Evolutionary conservation across 2,329 filamentous ascomycete species (phyloP), one percentile per base, ranked within the genome.

Genomic region (Neobulgaria alba): DNA sequence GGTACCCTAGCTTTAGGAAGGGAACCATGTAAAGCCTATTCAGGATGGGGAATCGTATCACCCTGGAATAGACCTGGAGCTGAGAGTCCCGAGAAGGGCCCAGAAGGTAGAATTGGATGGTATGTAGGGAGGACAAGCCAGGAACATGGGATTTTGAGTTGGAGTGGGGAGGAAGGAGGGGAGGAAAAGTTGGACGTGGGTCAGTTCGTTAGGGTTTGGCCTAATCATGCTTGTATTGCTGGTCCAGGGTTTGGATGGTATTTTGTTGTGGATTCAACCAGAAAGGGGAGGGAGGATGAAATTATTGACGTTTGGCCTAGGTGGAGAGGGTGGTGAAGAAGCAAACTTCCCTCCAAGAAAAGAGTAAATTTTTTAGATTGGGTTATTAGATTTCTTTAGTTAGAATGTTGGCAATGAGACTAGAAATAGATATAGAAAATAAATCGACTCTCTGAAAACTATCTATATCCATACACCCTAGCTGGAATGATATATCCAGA

Each of bases 141-240:
- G 63, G 85, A 92, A 63, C 85, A 90, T 62, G 83, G 82, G 0
- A 77, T 87, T 39, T 56, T 90, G 52, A 67, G 65, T 1, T 87
- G 81, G 75, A 62, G 65, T 10, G 62, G 64, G 1, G 48, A 56
- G 10, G 63, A 67, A 29, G 69, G 67, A 0, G 59, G 66, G 9
- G 59, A 66, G n/a, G 61, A 71, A 35, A 56, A 63, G 34, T 56
- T 86, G 42, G 48, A 60, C 2, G 65, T 85, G 21, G 84, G 85
- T 0, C 73, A 86, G 55, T 76, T 77, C 54, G 62, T 89, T 18
- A 68, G 77, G 42, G 65, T 90, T 5, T 89, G 81, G 77, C 84
- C 85, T 0, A 90, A 90, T 53, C 85, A 92, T 63, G 77, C 84
- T 26, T 92, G 85, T 58, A 81, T 90, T 51, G 75, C 84, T 1